phyloP scores from a whole-genome alignment of 257 asterid genomes.

The Paraleonurus japonicus region DNA sequence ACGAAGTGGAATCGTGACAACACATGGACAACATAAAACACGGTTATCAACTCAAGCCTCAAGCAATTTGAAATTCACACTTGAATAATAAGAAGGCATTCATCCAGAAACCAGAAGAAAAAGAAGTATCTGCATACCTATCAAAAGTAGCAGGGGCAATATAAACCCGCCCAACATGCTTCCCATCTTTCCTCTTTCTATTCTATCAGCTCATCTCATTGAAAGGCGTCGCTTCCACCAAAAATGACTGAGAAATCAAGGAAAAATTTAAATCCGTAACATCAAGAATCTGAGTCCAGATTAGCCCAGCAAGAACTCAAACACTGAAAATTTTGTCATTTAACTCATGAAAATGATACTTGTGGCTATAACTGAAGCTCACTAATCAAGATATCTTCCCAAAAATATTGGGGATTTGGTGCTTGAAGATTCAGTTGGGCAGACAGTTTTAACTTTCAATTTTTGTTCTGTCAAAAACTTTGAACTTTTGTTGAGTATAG shows the following conservation, averaged over 20 bases:
- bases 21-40: background rate
- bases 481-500: background rate
- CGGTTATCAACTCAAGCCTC: background rate
- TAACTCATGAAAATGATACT: background rate
- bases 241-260: background rate
- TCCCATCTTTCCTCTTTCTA: constrained; percentile 49
- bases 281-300: background rate
- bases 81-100: background rate
- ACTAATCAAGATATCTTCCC: constrained; percentile 16
- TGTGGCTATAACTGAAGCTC: background rate
- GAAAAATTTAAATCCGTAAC: background rate
- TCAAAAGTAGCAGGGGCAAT: constrained; percentile 70
- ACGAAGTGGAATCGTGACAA: background rate
- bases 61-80: background rate
- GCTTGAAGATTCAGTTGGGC: background rate
- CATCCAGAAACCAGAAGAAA: background rate
- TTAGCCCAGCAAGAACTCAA: constrained; percentile 9
- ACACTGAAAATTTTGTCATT: background rate
- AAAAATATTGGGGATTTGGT: background rate
- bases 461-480: no score
- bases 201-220: constrained; percentile 41
- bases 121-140: constrained; percentile 42
- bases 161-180: constrained; percentile 53
- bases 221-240: constrained; percentile 18
- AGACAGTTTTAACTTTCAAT: constrained; percentile 10